Evolutionary conservation across 1,284 basidiomycete genomes (phyloP).

Genomic region (Ustilago curta): DNA sequence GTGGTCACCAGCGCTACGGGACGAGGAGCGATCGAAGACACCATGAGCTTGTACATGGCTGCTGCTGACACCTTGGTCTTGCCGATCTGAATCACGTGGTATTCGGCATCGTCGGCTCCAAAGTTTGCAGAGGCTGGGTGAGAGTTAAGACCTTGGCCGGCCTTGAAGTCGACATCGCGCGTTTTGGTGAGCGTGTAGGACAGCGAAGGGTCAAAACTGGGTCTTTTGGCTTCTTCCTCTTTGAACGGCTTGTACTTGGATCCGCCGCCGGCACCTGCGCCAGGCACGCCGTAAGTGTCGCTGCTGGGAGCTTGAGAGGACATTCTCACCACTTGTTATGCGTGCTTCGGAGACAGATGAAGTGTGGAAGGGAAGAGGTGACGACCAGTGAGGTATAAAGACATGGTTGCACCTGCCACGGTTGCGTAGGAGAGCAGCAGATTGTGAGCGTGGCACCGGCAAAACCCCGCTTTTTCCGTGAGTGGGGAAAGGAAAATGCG

Average conservation of each 20-base stretch:
- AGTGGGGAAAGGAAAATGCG: conserved; percentile 12
- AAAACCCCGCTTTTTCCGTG: conserved; percentile 27
- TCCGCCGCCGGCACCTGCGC: conserved; percentile 37
- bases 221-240: conserved; percentile 36
- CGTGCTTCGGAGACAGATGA: background rate
- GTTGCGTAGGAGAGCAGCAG: background rate
- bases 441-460: background rate
- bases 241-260: conserved; percentile 53
- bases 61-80: conserved; percentile 46
- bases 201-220: conserved; percentile 29
- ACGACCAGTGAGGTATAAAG: background rate
- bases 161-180: conserved; percentile 39
- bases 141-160: conserved; percentile 54
- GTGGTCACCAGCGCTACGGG: conserved; percentile 61
- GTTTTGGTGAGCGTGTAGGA: conserved; percentile 48
- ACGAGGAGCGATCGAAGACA: conserved; percentile 56
- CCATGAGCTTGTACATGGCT: conserved; percentile 59
- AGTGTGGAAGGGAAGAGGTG: background rate
- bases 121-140: conserved; percentile 30
- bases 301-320: conserved; percentile 11
- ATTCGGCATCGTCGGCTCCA: conserved; percentile 40
- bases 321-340: background rate
- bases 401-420: too few relatives aligned
- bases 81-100: conserved; percentile 51
- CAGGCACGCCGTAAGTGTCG: conserved; percentile 44